These are phyloP conservation scores for Emmonsiellopsis sp. DNA, from an alignment of 2,329 filamentous ascomycete genomes.

Conservation along the genomic window DNA sequence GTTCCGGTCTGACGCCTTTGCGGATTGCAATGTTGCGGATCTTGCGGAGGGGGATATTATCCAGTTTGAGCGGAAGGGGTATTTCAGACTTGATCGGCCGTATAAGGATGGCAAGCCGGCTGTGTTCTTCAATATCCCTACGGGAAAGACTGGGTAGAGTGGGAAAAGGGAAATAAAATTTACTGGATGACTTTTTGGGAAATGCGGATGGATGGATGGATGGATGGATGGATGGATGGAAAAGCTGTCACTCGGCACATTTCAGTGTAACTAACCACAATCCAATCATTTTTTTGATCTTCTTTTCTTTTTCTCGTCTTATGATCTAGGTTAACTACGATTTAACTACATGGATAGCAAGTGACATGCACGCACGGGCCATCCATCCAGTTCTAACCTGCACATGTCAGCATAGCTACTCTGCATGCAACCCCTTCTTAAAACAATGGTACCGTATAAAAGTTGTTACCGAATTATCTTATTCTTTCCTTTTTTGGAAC, in stretches of 20 bases:
- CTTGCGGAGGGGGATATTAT: slow-evolving; percentile 86
- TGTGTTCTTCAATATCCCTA: slow-evolving; percentile 62
- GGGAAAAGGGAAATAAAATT: neutral
- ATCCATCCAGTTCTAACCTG: too few species aligned
- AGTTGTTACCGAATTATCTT: too few species aligned
- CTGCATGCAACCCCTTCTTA: too few species aligned
- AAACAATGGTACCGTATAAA: too few species aligned
- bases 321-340: too few species aligned
- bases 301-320: too few species aligned
- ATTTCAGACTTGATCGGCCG: slow-evolving; percentile 70
- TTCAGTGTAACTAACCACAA: neutral
- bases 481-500: too few species aligned
- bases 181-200: neutral
- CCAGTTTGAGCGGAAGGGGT: slow-evolving; percentile 89
- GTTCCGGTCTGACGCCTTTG: slow-evolving; percentile 63
- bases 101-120: slow-evolving; percentile 51
- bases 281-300: neutral
- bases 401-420: too few species aligned
- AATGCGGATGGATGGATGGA: neutral
- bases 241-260: neutral
- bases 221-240: neutral
- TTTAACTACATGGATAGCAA: too few species aligned
- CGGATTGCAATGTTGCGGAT: slow-evolving; percentile 69
- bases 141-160: slow-evolving; percentile 42
- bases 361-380: too few species aligned